phyloP scores from a whole-genome alignment of 805 yeast species.

The Millerozyma miso region DNA sequence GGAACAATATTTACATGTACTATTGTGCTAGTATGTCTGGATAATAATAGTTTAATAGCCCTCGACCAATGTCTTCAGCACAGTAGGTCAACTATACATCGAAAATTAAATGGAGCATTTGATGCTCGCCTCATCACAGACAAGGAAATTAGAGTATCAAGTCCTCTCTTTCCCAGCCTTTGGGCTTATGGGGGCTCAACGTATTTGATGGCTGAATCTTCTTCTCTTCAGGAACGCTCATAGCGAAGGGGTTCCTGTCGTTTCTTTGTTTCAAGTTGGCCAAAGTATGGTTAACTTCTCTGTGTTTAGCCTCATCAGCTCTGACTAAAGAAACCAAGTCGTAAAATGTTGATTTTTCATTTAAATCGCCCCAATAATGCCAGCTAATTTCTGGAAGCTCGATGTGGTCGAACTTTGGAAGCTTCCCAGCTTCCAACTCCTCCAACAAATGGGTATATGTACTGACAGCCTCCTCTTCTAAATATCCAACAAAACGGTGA shows the following conservation, averaged over 20 bases:
- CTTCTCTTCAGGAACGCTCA: slow-evolving; percentile 32
- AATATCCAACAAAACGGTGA: slow-evolving; percentile 72
- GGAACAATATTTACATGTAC: not conserved
- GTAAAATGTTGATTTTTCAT: slow-evolving; percentile 46
- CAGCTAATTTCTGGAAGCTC: slow-evolving; percentile 57
- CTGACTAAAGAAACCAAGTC: slow-evolving; percentile 60
- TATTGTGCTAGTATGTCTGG: too few relatives aligned
- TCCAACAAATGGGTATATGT: slow-evolving; percentile 60
- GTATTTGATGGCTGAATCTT: slow-evolving; percentile 37
- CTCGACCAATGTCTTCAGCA: too few relatives aligned
- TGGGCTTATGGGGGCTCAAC: slow-evolving; percentile 25
- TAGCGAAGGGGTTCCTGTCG: slow-evolving; percentile 68
- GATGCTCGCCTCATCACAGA: not conserved
- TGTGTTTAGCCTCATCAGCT: slow-evolving; percentile 76
- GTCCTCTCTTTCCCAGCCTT: slow-evolving; percentile 42
- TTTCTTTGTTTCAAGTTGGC: slow-evolving; percentile 52
- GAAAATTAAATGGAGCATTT: too few relatives aligned
- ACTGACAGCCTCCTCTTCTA: slow-evolving; percentile 72
- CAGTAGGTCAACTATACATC: too few relatives aligned
- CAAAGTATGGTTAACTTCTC: slow-evolving; percentile 76
- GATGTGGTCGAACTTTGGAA: slow-evolving; percentile 44
- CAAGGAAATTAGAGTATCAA: slow-evolving; percentile 19
- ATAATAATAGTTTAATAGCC: too few relatives aligned
- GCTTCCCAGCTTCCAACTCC: slow-evolving; percentile 47
- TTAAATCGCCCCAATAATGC: slow-evolving; percentile 58